These are phyloP conservation scores for Starmerella vitae DNA, from an alignment of 805 yeast species.

Conservation along the genomic window DNA sequence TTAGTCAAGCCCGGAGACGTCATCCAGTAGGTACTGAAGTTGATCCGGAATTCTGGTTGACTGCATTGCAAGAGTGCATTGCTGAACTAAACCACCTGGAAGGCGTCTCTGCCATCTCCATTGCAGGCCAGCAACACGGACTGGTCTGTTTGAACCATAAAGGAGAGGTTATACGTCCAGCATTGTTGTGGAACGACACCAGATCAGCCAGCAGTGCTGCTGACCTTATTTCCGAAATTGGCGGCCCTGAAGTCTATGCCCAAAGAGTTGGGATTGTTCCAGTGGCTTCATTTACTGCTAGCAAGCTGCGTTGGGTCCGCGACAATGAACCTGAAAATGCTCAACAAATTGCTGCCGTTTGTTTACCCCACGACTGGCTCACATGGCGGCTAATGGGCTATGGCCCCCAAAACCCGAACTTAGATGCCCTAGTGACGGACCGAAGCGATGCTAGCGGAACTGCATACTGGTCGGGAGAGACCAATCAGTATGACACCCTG, in stretches of 20 bases:
- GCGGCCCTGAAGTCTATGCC: conserved; percentile 20
- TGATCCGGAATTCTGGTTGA: conserved; percentile 20
- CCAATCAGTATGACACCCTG: conserved; percentile 15
- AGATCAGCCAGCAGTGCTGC: conserved; percentile 20
- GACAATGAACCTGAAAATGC: conserved; percentile 21
- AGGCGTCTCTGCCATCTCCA: conserved; percentile 19
- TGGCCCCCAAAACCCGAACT: conserved; percentile 19
- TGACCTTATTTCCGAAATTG: conserved; percentile 17
- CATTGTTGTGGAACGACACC: conserved; percentile 22
- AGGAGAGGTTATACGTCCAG: conserved; percentile 20
- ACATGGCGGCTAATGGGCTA: conserved; percentile 22
- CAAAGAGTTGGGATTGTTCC: conserved; percentile 21
- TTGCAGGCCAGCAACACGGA: conserved; percentile 24
- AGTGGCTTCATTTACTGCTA: conserved; percentile 22
- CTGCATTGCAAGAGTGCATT: conserved; percentile 16
- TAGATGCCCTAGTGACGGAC: conserved; percentile 21
- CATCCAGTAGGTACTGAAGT: conserved; percentile 22
- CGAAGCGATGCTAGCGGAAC: conserved; percentile 23
- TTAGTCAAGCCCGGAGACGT: conserved; percentile 14
- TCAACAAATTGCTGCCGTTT: conserved; percentile 17
- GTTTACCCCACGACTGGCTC: conserved; percentile 23
- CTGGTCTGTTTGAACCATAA: conserved; percentile 16
- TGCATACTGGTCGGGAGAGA: conserved; percentile 20
- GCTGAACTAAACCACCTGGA: conserved; percentile 18
- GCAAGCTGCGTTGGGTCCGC: conserved; percentile 21